Evolutionary conservation across 176 grass and related monocot species (phyloP).

Genomic region (Stipa capillata): DNA sequence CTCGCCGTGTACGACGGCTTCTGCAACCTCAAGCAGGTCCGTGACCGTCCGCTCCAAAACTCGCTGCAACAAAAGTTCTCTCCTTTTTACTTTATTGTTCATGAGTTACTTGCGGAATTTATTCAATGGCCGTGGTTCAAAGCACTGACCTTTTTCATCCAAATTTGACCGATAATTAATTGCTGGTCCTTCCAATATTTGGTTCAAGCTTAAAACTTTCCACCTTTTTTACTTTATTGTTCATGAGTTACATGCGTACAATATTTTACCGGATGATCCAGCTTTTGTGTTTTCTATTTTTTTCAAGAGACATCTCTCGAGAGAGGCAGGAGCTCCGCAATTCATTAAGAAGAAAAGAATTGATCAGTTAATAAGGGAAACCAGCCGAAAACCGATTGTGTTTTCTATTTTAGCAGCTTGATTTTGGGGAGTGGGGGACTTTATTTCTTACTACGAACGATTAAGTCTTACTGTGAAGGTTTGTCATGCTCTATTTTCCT

Average conservation of each 20-base stretch:
- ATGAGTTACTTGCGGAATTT: background rate
- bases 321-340: too few relatives aligned
- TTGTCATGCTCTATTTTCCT: background rate
- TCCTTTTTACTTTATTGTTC: too few relatives aligned
- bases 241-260: too few relatives aligned
- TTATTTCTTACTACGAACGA: background rate
- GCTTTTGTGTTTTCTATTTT: background rate
- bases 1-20: slow-evolving; percentile 93
- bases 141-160: slow-evolving; percentile 1
- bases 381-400: too few relatives aligned
- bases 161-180: background rate
- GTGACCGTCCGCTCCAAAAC: background rate
- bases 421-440: background rate
- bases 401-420: background rate
- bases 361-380: too few relatives aligned
- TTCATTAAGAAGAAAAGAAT: too few relatives aligned
- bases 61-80: too few relatives aligned
- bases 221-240: background rate
- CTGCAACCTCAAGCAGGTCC: slow-evolving; percentile 96
- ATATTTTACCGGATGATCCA: background rate
- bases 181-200: background rate
- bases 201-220: background rate
- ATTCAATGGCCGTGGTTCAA: background rate
- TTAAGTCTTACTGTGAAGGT: background rate
- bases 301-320: too few relatives aligned